Base-by-base conservation (phyloP, 108 stramenopile genomes). In the Heterococcus sp. region DNA sequence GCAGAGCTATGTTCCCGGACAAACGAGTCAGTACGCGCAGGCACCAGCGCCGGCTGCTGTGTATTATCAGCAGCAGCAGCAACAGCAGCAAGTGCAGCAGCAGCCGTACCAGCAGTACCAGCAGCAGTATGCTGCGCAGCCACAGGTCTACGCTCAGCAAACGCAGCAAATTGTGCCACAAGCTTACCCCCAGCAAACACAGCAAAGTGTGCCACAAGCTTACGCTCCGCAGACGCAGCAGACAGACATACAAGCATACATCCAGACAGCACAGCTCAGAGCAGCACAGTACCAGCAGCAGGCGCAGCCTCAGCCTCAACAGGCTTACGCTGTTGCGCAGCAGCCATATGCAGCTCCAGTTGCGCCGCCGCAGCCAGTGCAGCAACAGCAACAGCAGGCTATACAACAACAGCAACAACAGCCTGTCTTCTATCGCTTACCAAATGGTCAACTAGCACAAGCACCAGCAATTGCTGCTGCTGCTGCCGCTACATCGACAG, bases 351-450 rank as follows among this genome's bases (percentile, higher is more conserved):
- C 67, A 3, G 8, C 67, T 8, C 32, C 14, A 8, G 32, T 33
- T 11, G 3, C 28, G 2, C 37, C 37, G 76, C 77, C 35, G 37
- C 39, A 70, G 2, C 76, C 68, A 32, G 67, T 69, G 34, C 76
- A 39, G 26, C 75, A 75, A 36, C 73, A 73, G 63, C 39, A 74
- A 28, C 28, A 21, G 3, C 37, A 28, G 70, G 31, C n/a, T n/a
- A n/a, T n/a, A n/a, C n/a, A n/a, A n/a, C n/a, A n/a, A n/a, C n/a
- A n/a, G n/a, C n/a, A n/a, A n/a, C n/a, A n/a, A n/a, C n/a, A n/a
- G n/a, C n/a, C n/a, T n/a, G 46, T 58, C 46, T 58, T 14, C 46
- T 58, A 58, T 21, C 8, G 46, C 14, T 58, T 58, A 21, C 46
- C 46, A 21, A 58, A 58, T 58, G 46, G 46, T 21, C 46, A 58